Percentiles rank a stretch among this genome's conserved stretches.
These are phyloP conservation scores for Pseudoscleropodium purum DNA, from an alignment of 225 moss, liverwort and hornwort genomes.

Conservation along the genomic window DNA sequence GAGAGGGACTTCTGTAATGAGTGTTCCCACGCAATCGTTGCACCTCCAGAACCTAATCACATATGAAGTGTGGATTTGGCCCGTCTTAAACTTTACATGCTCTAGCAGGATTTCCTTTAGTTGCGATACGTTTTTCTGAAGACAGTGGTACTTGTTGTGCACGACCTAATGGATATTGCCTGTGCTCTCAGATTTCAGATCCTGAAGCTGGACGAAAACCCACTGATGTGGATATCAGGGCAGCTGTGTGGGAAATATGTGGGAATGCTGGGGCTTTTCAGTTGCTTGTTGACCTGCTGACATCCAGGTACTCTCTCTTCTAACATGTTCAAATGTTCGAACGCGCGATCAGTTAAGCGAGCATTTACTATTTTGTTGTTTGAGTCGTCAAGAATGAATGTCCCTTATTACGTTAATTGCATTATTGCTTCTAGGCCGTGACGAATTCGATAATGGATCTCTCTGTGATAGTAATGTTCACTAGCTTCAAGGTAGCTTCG, in stretches of 20 bases:
- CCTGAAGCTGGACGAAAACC: conserved; percentile 33
- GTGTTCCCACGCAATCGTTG: not conserved
- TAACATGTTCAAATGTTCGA: not conserved
- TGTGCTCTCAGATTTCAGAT: conserved; percentile 49
- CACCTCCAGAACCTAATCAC: not conserved
- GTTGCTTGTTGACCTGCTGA: conserved; percentile 75
- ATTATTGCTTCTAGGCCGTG: not conserved
- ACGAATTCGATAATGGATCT: not conserved
- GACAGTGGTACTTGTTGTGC: not conserved
- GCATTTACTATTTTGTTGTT: not conserved
- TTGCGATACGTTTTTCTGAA: not conserved
- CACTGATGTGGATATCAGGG: conserved; percentile 66
- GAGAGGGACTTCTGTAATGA: not conserved
- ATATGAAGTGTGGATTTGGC: not conserved
- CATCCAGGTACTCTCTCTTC: conserved; percentile 41
- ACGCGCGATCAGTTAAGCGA: not conserved
- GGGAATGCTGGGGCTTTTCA: conserved; percentile 81
- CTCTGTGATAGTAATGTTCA: not conserved
- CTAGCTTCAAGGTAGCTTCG: not conserved
- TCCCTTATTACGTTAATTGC: not conserved
- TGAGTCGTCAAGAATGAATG: not conserved
- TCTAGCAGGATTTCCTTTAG: not conserved
- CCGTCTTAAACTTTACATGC: not conserved
- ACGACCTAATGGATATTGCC: not conserved
- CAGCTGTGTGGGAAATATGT: conserved; percentile 89